Evolutionary conservation across 305 asterid species (phyloP).

Genomic region (Solanum hybrid): DNA sequence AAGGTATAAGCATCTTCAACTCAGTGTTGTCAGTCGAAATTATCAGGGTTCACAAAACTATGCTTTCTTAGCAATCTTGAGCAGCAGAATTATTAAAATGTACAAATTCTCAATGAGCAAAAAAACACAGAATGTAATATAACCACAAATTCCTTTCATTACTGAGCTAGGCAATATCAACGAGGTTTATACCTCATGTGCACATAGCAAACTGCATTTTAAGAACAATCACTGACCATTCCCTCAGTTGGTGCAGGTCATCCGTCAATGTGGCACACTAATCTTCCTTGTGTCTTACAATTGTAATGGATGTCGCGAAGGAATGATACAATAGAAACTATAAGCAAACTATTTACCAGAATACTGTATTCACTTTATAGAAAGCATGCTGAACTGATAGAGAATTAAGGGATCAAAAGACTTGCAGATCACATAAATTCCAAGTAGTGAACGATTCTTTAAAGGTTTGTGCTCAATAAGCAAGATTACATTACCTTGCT

Average conservation of each 20-base stretch:
- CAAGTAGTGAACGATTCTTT: not conserved
- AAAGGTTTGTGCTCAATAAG: not conserved
- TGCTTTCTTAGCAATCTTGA: not conserved
- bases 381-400: not conserved
- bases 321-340: not conserved
- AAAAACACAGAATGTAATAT: not conserved
- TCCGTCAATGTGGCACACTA: not conserved
- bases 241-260: not conserved
- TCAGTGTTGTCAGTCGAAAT: not conserved
- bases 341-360: not conserved
- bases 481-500: constrained; percentile 46
- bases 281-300: not conserved
- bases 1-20: not conserved
- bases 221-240: not conserved
- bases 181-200: not conserved
- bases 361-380: not conserved
- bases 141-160: not conserved
- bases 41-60: not conserved
- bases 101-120: not conserved
- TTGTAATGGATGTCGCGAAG: not conserved
- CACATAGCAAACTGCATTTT: not conserved
- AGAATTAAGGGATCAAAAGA: not conserved
- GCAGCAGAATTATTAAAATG: not conserved
- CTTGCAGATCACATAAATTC: not conserved
- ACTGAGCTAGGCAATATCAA: not conserved